phyloP scores from a whole-genome alignment of 495 filamentous ascomycete genomes.

The Aspergillus asperescens region DNA sequence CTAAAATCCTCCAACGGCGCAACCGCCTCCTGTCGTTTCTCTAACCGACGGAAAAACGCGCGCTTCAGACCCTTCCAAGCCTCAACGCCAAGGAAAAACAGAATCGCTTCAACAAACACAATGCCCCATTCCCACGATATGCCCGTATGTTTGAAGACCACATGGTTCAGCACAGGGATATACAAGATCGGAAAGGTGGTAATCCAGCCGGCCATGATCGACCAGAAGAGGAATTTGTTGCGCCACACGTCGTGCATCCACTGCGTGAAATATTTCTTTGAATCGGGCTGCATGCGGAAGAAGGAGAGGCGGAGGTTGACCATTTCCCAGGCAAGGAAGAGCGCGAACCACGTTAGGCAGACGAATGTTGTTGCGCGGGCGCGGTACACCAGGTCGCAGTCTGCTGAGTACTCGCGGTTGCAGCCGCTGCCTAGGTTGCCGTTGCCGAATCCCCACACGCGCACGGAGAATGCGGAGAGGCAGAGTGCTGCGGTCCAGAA shows the following conservation, averaged over 20 bases:
- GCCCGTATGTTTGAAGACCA: slow-evolving; percentile 60
- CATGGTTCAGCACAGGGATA: slow-evolving; percentile 57
- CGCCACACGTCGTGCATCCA: slow-evolving; percentile 57
- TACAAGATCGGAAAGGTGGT: slow-evolving; percentile 64
- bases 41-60: slow-evolving; percentile 30
- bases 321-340: slow-evolving; percentile 73
- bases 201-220: slow-evolving; percentile 56
- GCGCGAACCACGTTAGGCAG: slow-evolving; percentile 67
- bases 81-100: slow-evolving; percentile 61
- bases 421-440: slow-evolving; percentile 58
- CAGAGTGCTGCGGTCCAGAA: slow-evolving; percentile 65
- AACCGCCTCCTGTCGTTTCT: neutral
- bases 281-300: slow-evolving; percentile 55
- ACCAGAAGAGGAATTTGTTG: slow-evolving; percentile 65
- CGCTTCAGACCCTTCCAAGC: slow-evolving; percentile 59
- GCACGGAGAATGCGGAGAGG: slow-evolving; percentile 57
- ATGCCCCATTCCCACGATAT: slow-evolving; percentile 67
- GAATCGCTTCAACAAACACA: slow-evolving; percentile 43
- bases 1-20: neutral
- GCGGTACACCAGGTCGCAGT: slow-evolving; percentile 63
- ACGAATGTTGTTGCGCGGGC: slow-evolving; percentile 68
- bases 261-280: slow-evolving; percentile 43
- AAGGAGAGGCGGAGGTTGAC: slow-evolving; percentile 57
- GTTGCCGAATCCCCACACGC: slow-evolving; percentile 63
- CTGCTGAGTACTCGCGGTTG: slow-evolving; percentile 51